Percentiles rank a stretch among this genome's conserved stretches.
These are phyloP conservation scores for Lomentospora prolificans DNA, from an alignment of 2,329 filamentous ascomycete species.

Conservation along the genomic window DNA sequence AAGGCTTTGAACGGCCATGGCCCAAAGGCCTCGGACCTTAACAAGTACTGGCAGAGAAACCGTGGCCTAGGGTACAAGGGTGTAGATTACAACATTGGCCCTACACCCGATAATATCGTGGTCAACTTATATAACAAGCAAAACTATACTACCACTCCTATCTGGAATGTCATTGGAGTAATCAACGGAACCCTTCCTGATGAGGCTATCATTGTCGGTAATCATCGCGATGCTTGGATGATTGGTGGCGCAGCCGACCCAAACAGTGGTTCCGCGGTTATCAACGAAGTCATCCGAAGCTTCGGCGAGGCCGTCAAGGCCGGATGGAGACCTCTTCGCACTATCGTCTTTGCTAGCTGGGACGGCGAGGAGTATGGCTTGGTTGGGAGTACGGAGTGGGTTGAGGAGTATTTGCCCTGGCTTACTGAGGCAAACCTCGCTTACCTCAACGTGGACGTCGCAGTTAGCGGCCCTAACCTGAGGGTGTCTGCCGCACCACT, in stretches of 20 bases:
- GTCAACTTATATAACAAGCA: slow-evolving; percentile 71
- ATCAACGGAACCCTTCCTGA: slow-evolving; percentile 80
- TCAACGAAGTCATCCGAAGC: slow-evolving; percentile 69
- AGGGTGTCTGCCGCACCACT: slow-evolving; percentile 60
- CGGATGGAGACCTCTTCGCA: slow-evolving; percentile 57
- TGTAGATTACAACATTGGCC: slow-evolving; percentile 76
- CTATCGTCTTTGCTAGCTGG: slow-evolving; percentile 82
- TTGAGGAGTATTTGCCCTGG: slow-evolving; percentile 82
- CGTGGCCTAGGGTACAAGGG: slow-evolving; percentile 70
- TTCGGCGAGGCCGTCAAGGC: slow-evolving; percentile 61
- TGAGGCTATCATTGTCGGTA: slow-evolving; percentile 84
- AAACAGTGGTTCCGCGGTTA: slow-evolving; percentile 68
- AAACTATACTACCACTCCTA: slow-evolving; percentile 68
- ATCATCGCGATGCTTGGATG: slow-evolving; percentile 86
- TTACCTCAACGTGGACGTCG: slow-evolving; percentile 80
- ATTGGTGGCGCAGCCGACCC: slow-evolving; percentile 76
- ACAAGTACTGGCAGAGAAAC: slow-evolving; percentile 58
- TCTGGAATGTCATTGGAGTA: slow-evolving; percentile 88
- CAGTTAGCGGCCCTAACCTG: slow-evolving; percentile 56
- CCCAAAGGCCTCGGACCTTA: slow-evolving; percentile 64
- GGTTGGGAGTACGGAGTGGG: slow-evolving; percentile 84
- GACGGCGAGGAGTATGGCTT: slow-evolving; percentile 80
- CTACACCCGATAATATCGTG: slow-evolving; percentile 61
- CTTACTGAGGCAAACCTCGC: slow-evolving; percentile 62
- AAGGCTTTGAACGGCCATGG: slow-evolving; percentile 84